Evolutionary conservation across 805 yeast genomes (phyloP).

Genomic region (Sugiyamaella qingdaonensis): DNA sequence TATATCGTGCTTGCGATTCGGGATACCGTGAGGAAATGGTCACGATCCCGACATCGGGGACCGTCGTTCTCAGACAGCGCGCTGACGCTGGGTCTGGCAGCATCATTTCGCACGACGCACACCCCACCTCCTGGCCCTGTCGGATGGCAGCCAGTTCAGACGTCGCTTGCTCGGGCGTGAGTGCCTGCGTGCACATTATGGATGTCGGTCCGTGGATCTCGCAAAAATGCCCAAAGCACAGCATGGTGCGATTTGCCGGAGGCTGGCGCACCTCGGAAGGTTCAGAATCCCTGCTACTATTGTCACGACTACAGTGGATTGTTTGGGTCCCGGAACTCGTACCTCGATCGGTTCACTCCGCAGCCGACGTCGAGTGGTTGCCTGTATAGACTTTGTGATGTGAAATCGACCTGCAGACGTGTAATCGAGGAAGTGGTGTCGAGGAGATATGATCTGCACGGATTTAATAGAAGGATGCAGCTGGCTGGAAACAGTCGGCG

Average conservation of each 20-base stretch:
- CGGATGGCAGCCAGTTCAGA: constrained; percentile 12
- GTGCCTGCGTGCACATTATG: constrained; percentile 28
- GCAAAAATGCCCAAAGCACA: constrained; percentile 31
- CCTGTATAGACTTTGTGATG: no score
- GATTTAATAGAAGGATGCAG: not conserved
- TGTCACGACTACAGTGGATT: no score
- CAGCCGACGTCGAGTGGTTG: no score
- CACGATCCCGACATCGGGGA: constrained; percentile 2
- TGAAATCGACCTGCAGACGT: not conserved
- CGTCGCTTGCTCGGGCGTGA: constrained; percentile 13
- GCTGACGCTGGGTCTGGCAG: constrained; percentile 15
- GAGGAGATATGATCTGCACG: not conserved
- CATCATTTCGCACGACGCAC: constrained; percentile 23
- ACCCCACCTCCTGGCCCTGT: constrained; percentile 9
- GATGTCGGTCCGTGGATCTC: constrained; percentile 32
- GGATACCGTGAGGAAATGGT: constrained; percentile 26
- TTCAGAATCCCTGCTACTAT: no score
- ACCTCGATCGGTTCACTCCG: no score
- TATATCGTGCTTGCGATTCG: constrained; percentile 23
- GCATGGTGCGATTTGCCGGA: constrained; percentile 12
- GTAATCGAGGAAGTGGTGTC: not conserved
- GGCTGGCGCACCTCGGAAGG: no score
- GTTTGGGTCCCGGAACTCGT: no score
- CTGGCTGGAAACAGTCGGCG: not conserved
- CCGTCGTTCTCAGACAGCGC: constrained; percentile 4